Evolutionary conservation across 441 rosid genomes (phyloP).

Genomic region (Erodium trifolium): DNA sequence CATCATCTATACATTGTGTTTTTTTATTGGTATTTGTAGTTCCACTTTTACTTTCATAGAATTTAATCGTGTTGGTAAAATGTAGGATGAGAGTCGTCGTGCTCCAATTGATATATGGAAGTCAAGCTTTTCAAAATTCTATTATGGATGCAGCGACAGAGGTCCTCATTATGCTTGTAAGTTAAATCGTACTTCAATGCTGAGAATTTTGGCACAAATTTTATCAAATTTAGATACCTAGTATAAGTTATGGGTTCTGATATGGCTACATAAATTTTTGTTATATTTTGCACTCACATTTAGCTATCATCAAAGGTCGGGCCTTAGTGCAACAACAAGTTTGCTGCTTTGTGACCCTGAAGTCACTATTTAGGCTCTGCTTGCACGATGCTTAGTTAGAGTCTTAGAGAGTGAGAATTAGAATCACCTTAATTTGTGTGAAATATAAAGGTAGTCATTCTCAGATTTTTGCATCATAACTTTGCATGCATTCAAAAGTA

Average conservation of each 20-base stretch:
- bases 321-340: not conserved
- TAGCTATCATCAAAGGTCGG: no score
- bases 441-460: no score
- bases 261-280: no score
- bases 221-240: not conserved
- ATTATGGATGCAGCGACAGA: conserved; percentile 77
- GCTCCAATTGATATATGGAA: conserved; percentile 80
- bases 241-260: no score
- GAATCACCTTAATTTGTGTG: no score
- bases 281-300: no score
- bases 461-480: no score
- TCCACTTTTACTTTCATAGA: not conserved
- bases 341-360: not conserved
- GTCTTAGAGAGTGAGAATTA: no score
- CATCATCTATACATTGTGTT: not conserved
- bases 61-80: conserved; percentile 5
- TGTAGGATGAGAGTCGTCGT: conserved; percentile 45
- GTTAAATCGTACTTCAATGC: conserved; percentile 17
- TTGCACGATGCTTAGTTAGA: no score
- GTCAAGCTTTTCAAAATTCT: conserved; percentile 52
- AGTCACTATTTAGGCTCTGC: no score
- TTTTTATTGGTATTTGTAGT: not conserved
- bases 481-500: not conserved
- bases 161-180: conserved; percentile 56
- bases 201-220: not conserved